These are phyloP conservation scores for Penicillium sp. DNA, from an alignment of 2,329 filamentous ascomycete species.

Conservation along the genomic window DNA sequence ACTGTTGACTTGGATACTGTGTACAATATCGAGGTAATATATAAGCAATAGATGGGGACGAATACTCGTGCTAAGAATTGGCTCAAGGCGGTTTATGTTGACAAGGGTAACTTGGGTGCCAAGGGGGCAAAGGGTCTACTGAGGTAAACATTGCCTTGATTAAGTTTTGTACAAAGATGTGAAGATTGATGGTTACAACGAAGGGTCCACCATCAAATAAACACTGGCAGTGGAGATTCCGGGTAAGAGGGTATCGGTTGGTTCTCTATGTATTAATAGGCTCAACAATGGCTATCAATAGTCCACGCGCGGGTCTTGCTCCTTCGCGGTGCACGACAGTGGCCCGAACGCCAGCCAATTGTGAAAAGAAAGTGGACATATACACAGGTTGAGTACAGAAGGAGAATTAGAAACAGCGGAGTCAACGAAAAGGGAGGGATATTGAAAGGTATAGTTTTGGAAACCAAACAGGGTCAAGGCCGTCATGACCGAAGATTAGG, in stretches of 20 bases:
- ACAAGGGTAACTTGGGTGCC: constrained; percentile 19
- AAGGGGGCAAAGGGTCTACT: constrained; percentile 17
- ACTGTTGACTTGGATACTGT: constrained; percentile 23
- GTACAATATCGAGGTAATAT: constrained; percentile 21
- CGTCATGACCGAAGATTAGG: not conserved
- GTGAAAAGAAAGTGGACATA: not conserved
- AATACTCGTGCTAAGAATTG: constrained; percentile 15
- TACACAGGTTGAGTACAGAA: constrained; percentile 1
- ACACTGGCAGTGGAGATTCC: no score
- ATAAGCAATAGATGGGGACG: constrained; percentile 8
- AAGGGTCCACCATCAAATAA: not conserved
- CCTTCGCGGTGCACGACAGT: not conserved
- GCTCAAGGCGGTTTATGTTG: constrained; percentile 19
- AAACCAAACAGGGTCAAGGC: not conserved
- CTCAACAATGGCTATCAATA: not conserved
- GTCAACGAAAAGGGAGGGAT: constrained; percentile 6
- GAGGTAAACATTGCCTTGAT: not conserved
- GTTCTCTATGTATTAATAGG: not conserved
- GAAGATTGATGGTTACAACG: not conserved
- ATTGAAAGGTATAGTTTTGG: constrained; percentile 5
- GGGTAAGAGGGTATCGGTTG: not conserved
- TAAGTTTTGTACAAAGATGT: not conserved
- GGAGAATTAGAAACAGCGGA: not conserved
- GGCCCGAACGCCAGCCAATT: not conserved
- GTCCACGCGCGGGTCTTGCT: not conserved